Conservation (phyloP, 2,329 filamentous ascomycete genomes). For the Hysterium pulicare region DNA sequence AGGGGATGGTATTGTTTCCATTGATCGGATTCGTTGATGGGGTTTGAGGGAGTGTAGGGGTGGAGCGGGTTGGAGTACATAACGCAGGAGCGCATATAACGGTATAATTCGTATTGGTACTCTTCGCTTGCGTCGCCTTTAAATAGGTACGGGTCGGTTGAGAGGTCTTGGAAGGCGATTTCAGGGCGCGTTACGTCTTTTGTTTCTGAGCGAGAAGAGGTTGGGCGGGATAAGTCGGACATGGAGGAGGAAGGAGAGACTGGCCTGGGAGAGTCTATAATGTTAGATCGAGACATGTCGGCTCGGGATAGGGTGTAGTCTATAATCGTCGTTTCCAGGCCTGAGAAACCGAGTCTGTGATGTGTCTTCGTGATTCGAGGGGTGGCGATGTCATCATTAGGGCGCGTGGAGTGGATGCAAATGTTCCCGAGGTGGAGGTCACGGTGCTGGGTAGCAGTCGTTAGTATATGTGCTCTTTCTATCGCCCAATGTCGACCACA, state of each 20-base stretch:
- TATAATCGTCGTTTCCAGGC: constrained; percentile 61
- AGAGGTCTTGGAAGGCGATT: constrained; percentile 47
- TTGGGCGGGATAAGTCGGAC: constrained; percentile 10
- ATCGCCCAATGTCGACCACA: not conserved
- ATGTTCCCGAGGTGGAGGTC: constrained; percentile 67
- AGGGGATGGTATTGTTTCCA: constrained; percentile 57
- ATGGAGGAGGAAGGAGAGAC: constrained; percentile 12
- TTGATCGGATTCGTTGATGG: constrained; percentile 14
- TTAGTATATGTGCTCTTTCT: not conserved
- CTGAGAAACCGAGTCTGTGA: constrained; percentile 50
- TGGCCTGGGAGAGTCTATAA: constrained; percentile 6
- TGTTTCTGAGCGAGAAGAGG: constrained; percentile 10
- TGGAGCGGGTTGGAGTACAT: constrained; percentile 44
- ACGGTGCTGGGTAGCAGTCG: constrained; percentile 49
- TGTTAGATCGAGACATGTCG: constrained; percentile 35
- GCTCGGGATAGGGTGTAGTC: constrained; percentile 67
- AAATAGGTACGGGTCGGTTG: constrained; percentile 44
- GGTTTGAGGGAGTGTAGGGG: constrained; percentile 16
- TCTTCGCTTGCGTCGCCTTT: constrained; percentile 46
- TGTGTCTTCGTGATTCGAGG: constrained; percentile 33
- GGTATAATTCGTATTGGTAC: constrained; percentile 57
- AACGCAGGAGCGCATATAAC: constrained; percentile 48
- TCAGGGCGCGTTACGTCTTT: constrained; percentile 11
- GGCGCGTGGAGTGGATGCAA: constrained; percentile 45
- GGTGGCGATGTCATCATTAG: constrained; percentile 25